phyloP scores from a whole-genome alignment of 2,329 filamentous ascomycete species.

The Zymoseptoria crescenta region DNA sequence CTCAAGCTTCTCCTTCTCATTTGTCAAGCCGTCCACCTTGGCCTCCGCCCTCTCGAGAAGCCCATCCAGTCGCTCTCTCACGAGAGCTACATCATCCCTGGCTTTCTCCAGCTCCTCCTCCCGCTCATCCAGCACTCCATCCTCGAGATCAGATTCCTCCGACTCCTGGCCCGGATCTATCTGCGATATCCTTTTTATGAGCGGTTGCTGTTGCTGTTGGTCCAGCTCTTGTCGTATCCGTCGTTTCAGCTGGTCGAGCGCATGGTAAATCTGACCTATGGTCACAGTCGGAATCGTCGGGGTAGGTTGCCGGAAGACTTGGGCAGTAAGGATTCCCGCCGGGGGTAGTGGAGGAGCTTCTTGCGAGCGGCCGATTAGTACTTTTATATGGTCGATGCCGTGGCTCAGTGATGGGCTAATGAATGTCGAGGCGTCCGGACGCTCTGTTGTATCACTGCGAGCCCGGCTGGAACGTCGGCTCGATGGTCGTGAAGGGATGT shows the following conservation, averaged over 20 bases:
- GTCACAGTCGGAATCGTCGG: conserved; percentile 9
- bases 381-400: conserved; percentile 24
- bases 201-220: conserved; percentile 6
- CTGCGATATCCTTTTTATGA: conserved; percentile 9
- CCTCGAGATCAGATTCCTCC: conserved; percentile 23
- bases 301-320: conserved; percentile 19
- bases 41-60: conserved; percentile 29
- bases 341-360: conserved; percentile 8
- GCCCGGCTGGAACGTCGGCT: conserved; percentile 8
- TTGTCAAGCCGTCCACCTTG: conserved; percentile 26
- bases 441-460: conserved; percentile 7
- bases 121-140: conserved; percentile 21
- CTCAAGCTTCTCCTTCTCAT: conserved; percentile 25
- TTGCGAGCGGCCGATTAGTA: conserved; percentile 17
- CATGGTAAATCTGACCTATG: conserved; percentile 19
- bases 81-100: conserved; percentile 20
- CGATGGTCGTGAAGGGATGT: background rate
- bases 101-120: conserved; percentile 27
- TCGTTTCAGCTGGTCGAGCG: conserved; percentile 25
- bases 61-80: conserved; percentile 21
- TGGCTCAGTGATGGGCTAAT: conserved; percentile 14
- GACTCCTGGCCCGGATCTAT: conserved; percentile 17
- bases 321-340: conserved; percentile 20
- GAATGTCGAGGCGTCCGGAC: conserved; percentile 5
- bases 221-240: conserved; percentile 23